Conservation (phyloP, 768 basidiomycete species). For the Lactarius vividus region DNA sequence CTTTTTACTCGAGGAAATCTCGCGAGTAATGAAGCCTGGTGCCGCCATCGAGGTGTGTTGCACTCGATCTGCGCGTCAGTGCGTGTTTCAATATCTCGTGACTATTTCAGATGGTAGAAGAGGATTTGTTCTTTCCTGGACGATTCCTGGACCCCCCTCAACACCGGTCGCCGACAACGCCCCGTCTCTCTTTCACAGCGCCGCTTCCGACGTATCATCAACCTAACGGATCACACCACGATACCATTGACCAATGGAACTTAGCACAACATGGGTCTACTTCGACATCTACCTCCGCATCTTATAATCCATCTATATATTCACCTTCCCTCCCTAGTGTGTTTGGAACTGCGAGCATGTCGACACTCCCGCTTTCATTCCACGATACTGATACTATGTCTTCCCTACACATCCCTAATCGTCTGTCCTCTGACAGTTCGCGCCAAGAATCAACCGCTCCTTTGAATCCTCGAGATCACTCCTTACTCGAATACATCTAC, state of each 20-base stretch:
- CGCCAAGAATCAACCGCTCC: conserved; percentile 10
- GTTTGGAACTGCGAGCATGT: neutral
- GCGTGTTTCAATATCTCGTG: neutral
- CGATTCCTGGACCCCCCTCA: conserved; percentile 36
- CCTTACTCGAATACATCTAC: conserved; percentile 61
- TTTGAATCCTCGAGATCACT: conserved; percentile 64
- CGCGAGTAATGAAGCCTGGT: conserved; percentile 70
- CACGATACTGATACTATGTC: conserved; percentile 8
- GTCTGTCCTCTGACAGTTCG: neutral
- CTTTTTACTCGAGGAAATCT: conserved; percentile 61
- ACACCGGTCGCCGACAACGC: conserved; percentile 20
- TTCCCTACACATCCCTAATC: neutral
- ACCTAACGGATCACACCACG: conserved; percentile 1
- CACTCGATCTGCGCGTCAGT: neutral
- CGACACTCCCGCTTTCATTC: conserved; percentile 11
- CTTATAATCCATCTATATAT: neutral
- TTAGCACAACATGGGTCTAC: conserved; percentile 4
- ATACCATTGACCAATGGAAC: conserved; percentile 4
- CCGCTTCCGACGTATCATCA: conserved; percentile 3
- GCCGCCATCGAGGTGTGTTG: conserved; percentile 60
- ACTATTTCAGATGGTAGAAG: conserved; percentile 57
- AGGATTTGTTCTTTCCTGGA: conserved; percentile 73
- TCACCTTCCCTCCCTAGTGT: neutral
- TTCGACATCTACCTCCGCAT: neutral
- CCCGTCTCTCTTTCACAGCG: conserved; percentile 4